Conservation (phyloP, 1,284 basidiomycete genomes). For the Trametes polyzona region DNA sequence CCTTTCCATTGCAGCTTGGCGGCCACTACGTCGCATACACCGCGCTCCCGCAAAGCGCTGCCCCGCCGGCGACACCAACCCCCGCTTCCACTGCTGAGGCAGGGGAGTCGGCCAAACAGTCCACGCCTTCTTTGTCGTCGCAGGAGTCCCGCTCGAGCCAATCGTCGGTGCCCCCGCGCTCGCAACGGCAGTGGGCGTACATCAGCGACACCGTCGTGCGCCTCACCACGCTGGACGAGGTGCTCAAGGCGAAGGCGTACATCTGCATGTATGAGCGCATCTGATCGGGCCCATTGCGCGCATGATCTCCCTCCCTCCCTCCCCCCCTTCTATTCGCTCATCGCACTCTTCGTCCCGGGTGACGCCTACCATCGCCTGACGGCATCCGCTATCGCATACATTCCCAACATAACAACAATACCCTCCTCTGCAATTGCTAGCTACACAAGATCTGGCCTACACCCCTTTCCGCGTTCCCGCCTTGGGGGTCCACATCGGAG, state of each 20-base stretch:
- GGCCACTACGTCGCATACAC: slow-evolving; percentile 87
- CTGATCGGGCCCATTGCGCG: not conserved
- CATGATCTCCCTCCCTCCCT: too few species aligned
- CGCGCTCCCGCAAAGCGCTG: slow-evolving; percentile 46
- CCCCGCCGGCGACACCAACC: not conserved
- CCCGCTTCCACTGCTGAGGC: slow-evolving; percentile 6
- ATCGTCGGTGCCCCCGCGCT: slow-evolving; percentile 16
- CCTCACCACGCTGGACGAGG: slow-evolving; percentile 82
- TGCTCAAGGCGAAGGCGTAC: slow-evolving; percentile 89
- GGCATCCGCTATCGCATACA: too few species aligned
- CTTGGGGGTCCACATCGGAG: not conserved
- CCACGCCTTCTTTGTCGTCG: slow-evolving; percentile 26
- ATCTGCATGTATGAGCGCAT: slow-evolving; percentile 87
- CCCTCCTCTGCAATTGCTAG: too few species aligned
- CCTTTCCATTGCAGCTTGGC: slow-evolving; percentile 58
- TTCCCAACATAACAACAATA: too few species aligned
- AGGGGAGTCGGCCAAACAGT: slow-evolving; percentile 21
- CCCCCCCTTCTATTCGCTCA: not conserved
- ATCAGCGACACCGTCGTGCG: slow-evolving; percentile 86
- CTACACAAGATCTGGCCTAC: not conserved
- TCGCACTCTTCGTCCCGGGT: not conserved
- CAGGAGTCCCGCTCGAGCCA: slow-evolving; percentile 14
- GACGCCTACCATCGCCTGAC: too few species aligned
- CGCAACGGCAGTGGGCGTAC: slow-evolving; percentile 83
- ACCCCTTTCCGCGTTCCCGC: not conserved